Evolutionary conservation across 164 flowering plant genomes (phyloP).

Genomic region (Macadamia tetraphylla): DNA sequence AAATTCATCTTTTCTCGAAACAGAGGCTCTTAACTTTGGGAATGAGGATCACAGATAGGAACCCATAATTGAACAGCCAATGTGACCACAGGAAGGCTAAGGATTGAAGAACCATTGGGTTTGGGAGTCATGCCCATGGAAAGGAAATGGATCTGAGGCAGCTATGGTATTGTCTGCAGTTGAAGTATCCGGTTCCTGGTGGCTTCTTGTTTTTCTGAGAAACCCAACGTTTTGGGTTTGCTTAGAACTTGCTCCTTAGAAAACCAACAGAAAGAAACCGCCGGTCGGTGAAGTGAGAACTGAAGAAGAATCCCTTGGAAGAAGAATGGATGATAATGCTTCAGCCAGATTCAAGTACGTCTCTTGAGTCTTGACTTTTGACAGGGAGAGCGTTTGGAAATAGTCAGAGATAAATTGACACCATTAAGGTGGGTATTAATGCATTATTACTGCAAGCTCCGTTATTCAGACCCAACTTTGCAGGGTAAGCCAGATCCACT

Average conservation of each 20-base stretch:
- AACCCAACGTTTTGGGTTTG: conserved; percentile 3
- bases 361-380: too few species aligned
- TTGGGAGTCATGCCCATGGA: conserved; percentile 7
- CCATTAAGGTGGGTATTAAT: too few species aligned
- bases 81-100: not conserved
- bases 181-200: conserved; percentile 23
- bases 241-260: not conserved
- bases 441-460: too few species aligned
- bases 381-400: too few species aligned
- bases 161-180: conserved; percentile 16
- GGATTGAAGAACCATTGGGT: not conserved
- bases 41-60: conserved; percentile 8
- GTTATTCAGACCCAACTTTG: too few species aligned
- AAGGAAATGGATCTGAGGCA: conserved; percentile 21
- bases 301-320: too few species aligned
- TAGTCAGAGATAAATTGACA: too few species aligned
- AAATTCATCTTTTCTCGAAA: conserved; percentile 27
- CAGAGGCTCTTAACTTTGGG: conserved; percentile 7
- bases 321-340: too few species aligned
- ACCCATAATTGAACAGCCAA: conserved; percentile 4
- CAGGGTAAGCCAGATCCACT: too few species aligned
- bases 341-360: too few species aligned
- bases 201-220: conserved; percentile 4
- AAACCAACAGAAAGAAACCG: not conserved
- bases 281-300: not conserved